These are phyloP conservation scores for Phytomonas sp. DNA, from an alignment of 208 protist species.

Conservation along the genomic window DNA sequence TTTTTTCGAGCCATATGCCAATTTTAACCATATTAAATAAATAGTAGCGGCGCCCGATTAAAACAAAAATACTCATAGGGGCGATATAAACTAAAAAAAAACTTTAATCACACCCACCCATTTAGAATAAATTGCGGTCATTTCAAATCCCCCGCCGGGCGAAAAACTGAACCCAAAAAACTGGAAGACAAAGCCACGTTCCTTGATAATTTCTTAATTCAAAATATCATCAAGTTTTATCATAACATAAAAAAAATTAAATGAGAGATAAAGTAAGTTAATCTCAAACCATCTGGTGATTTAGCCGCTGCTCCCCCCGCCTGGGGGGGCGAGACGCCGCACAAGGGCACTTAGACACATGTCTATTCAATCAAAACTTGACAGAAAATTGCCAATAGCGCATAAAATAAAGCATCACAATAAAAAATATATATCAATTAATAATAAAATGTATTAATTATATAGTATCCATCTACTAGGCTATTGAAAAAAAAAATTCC, in stretches of 20 bases:
- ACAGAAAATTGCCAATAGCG: slow-evolving; percentile 4
- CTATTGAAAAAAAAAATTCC: slow-evolving; percentile 16
- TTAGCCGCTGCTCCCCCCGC: background rate
- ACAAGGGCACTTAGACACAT: no score
- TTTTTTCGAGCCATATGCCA: no score
- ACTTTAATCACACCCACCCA: background rate
- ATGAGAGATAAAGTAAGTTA: slow-evolving; percentile 4
- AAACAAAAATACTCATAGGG: no score
- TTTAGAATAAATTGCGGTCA: background rate
- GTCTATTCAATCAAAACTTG: slow-evolving; percentile 5
- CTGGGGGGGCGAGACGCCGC: no score
- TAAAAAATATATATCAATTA: slow-evolving; percentile 5
- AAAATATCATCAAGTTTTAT: background rate
- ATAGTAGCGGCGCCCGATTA: no score
- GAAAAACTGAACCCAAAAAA: background rate
- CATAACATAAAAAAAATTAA: slow-evolving; percentile 6
- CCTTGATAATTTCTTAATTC: background rate
- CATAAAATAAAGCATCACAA: background rate
- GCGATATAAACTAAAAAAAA: no score
- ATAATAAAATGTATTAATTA: slow-evolving; percentile 12
- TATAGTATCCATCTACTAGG: slow-evolving; percentile 1
- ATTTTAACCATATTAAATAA: no score
- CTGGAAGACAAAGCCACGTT: background rate
- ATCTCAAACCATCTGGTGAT: background rate
- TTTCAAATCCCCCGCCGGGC: background rate